Percentiles rank a stretch among this genome's conserved stretches.
These are phyloP conservation scores for Hypsizygus marmoreus DNA, from an alignment of 768 basidiomycete species.

Conservation along the genomic window DNA sequence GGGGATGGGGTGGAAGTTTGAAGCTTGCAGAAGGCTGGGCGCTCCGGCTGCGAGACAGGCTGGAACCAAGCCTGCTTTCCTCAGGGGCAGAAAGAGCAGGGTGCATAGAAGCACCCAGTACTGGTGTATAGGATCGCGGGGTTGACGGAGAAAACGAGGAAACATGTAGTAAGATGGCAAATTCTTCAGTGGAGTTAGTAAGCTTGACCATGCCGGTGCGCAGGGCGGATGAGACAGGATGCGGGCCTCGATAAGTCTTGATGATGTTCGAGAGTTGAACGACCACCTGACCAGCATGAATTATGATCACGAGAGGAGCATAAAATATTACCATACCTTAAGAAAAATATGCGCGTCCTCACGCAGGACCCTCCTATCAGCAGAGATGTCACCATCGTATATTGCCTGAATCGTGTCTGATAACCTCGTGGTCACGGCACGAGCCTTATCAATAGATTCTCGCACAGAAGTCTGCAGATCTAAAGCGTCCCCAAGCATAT, in stretches of 20 bases:
- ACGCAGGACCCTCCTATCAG: slow-evolving; percentile 63
- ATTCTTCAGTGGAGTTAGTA: slow-evolving; percentile 83
- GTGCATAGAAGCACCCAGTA: slow-evolving; percentile 37
- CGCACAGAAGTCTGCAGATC: slow-evolving; percentile 45
- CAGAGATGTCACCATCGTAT: slow-evolving; percentile 53
- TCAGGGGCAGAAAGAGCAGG: slow-evolving; percentile 31
- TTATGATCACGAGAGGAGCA: not conserved
- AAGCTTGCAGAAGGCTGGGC: slow-evolving; percentile 47
- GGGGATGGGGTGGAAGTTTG: slow-evolving; percentile 33
- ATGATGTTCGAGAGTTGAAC: slow-evolving; percentile 75
- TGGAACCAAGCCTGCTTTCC: slow-evolving; percentile 52
- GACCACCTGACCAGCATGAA: slow-evolving; percentile 52
- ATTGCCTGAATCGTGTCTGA: slow-evolving; percentile 58
- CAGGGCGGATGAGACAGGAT: slow-evolving; percentile 54
- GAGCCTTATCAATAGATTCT: slow-evolving; percentile 61
- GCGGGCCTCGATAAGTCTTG: slow-evolving; percentile 63
- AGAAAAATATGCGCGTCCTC: slow-evolving; percentile 82
- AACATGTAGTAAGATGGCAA: slow-evolving; percentile 83
- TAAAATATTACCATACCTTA: slow-evolving; percentile 53
- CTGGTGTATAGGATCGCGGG: slow-evolving; percentile 61
- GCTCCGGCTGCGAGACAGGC: slow-evolving; percentile 62
- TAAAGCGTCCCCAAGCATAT: slow-evolving; percentile 54
- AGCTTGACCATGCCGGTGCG: slow-evolving; percentile 74
- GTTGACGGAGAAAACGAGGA: slow-evolving; percentile 74
- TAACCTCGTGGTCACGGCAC: slow-evolving; percentile 64